Base-by-base conservation (phyloP, 805 yeast genomes). In the Ogataea pilisensis region DNA sequence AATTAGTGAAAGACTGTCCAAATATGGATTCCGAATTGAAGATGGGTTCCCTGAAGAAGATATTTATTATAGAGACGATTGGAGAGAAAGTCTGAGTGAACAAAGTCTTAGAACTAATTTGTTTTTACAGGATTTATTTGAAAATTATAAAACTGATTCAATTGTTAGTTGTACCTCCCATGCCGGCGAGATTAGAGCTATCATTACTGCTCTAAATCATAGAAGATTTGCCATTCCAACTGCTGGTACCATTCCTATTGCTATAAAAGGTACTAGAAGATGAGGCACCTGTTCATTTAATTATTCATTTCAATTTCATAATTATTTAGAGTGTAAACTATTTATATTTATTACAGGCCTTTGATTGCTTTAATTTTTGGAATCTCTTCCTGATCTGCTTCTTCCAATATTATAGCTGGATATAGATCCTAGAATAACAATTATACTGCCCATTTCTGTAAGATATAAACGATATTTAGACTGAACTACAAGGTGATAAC, bases 161-260 rank as follows among this genome's bases (percentile, higher is more conserved):
- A 52, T 68, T 16, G 57, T 78, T 27, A 75, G 73, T 14, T 63
- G 75, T 24, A 75, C 84, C 2, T 75, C 82, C 17, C 85, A 79
- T 51, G 78, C 80, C 2, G 85, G 85, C 2, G 78, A 78, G 33
- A 78, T 78, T 26, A 62, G 75, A 40, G 67, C 77, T 21, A 58
- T 73, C 5, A 60, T 79, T 12, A 68, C 78, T 29, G 81, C 72
- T 1, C 51, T 73, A 38, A 66, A 70, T 4, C 85, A 80, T 54
- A 67, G 84, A 42, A 64, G 68, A n/a, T 73, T 78, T 51, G 68
- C 78, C 19, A 71, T 80, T 34, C 72, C 79, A 25, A 79, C 85
- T 1, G 85, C 85, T 7, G 82, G 82, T n/a, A 72, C 78, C 69
- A 75, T 80, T 12, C 80, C 81, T 3, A 65, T 76, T 24, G 75